Conservation (phyloP, 345 rosid genomes). For the Gossypioides kirkii region DNA sequence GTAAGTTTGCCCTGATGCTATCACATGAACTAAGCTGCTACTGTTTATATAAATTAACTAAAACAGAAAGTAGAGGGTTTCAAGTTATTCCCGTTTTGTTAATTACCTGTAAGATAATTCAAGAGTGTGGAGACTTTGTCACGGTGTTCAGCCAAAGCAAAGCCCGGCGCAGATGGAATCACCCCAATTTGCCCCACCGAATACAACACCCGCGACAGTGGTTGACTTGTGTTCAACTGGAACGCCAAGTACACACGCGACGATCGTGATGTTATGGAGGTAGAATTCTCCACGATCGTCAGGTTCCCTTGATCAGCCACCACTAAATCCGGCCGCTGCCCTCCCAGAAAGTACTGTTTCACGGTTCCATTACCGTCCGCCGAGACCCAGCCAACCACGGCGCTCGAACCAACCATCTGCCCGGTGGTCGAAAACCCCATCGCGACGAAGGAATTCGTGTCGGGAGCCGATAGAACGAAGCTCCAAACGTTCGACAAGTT, state of each 20-base stretch:
- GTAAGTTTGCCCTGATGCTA: too few relatives aligned
- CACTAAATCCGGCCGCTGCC: slow-evolving; percentile 32
- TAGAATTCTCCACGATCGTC: slow-evolving; percentile 24
- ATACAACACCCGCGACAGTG: slow-evolving; percentile 43
- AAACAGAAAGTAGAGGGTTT: too few relatives aligned
- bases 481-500: slow-evolving; percentile 48
- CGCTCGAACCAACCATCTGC: slow-evolving; percentile 66
- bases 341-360: slow-evolving; percentile 53
- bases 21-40: too few relatives aligned
- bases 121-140: slow-evolving; percentile 41
- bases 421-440: slow-evolving; percentile 71
- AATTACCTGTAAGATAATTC: slow-evolving; percentile 58
- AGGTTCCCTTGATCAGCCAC: slow-evolving; percentile 53
- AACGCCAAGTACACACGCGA: slow-evolving; percentile 59
- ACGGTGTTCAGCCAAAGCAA: slow-evolving; percentile 44
- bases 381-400: slow-evolving; percentile 75
- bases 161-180: slow-evolving; percentile 43
- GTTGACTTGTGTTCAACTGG: slow-evolving; percentile 42
- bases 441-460: slow-evolving; percentile 38
- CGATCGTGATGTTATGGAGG: slow-evolving; percentile 40
- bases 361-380: slow-evolving; percentile 18
- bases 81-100: too few relatives aligned
- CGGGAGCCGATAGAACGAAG: slow-evolving; percentile 66
- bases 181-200: slow-evolving; percentile 49
- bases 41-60: too few relatives aligned